A percentile compares a stretch with the other conserved stretches of the same genome.
Evolutionary conservation across 345 rosid species (phyloP).

Genomic region (Populus nigra): DNA sequence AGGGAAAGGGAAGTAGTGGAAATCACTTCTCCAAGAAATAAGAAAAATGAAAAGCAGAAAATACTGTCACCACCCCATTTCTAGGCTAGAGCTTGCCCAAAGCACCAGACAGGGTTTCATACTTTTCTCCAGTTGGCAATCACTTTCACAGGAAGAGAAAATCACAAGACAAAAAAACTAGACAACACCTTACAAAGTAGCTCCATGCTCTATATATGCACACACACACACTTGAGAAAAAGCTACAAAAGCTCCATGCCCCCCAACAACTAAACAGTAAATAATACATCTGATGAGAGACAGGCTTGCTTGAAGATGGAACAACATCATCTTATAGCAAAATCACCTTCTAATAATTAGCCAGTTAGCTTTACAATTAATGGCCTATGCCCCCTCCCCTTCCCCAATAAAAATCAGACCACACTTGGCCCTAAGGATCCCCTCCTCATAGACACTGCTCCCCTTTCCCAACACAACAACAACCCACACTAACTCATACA

Average conservation of each 20-base stretch:
- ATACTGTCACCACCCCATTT: no score
- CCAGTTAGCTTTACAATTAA: neutral
- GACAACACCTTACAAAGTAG: no score
- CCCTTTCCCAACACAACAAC: slow-evolving; percentile 26
- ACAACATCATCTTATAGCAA: neutral
- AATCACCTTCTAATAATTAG: neutral
- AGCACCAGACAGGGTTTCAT: no score
- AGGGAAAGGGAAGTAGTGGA: neutral
- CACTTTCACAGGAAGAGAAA: no score
- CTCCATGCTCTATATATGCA: no score
- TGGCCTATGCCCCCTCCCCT: neutral
- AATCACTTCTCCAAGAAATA: neutral
- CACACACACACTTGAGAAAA: no score
- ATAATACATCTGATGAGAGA: neutral
- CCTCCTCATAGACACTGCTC: slow-evolving; percentile 29
- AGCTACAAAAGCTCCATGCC: neutral
- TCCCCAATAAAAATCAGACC: slow-evolving; percentile 30
- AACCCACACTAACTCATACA: neutral
- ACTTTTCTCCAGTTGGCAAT: no score
- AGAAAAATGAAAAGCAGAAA: neutral
- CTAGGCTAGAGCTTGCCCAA: no score
- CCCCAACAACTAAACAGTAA: neutral
- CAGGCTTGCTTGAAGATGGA: neutral
- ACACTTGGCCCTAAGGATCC: slow-evolving; percentile 17
- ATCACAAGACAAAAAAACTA: no score